phyloP scores from a whole-genome alignment of 495 filamentous ascomycete genomes.

The Penicillium egyptiacum region DNA sequence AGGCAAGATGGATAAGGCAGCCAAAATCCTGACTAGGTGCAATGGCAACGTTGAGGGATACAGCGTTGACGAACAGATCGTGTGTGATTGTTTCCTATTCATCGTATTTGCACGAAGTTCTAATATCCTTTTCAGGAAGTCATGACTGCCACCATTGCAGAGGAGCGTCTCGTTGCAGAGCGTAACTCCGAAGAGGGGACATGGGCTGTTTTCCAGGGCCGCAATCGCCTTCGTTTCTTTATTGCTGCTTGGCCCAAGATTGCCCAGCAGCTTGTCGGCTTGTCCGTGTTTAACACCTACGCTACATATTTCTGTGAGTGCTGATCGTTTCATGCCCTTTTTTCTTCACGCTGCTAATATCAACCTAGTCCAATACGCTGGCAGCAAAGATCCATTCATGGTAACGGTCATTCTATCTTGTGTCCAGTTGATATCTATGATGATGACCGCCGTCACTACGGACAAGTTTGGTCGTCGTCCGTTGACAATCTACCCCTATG shows the following conservation, averaged over 20 bases:
- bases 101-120: background rate
- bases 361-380: constrained; percentile 38
- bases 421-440: constrained; percentile 41
- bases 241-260: constrained; percentile 47
- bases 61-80: constrained; percentile 18
- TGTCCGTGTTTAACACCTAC: constrained; percentile 43
- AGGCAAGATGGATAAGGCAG: constrained; percentile 36
- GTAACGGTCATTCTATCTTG: constrained; percentile 45
- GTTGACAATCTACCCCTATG: constrained; percentile 41
- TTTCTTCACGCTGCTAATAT: background rate
- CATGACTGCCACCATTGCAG: constrained; percentile 32
- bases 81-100: background rate
- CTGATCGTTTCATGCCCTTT: background rate
- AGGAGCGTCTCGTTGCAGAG: constrained; percentile 34
- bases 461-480: constrained; percentile 42
- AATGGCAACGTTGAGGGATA: constrained; percentile 34
- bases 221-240: constrained; percentile 39
- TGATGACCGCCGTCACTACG: constrained; percentile 32
- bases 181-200: constrained; percentile 27
- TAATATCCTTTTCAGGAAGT: constrained; percentile 19
- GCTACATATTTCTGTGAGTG: constrained; percentile 44
- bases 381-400: constrained; percentile 41
- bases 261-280: constrained; percentile 43
- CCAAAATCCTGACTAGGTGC: constrained; percentile 24
- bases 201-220: constrained; percentile 40